A percentile compares a stretch with the other conserved stretches of the same genome.
Evolutionary conservation across 331 rosid species (phyloP).

Genomic region (Quercus phellos): DNA sequence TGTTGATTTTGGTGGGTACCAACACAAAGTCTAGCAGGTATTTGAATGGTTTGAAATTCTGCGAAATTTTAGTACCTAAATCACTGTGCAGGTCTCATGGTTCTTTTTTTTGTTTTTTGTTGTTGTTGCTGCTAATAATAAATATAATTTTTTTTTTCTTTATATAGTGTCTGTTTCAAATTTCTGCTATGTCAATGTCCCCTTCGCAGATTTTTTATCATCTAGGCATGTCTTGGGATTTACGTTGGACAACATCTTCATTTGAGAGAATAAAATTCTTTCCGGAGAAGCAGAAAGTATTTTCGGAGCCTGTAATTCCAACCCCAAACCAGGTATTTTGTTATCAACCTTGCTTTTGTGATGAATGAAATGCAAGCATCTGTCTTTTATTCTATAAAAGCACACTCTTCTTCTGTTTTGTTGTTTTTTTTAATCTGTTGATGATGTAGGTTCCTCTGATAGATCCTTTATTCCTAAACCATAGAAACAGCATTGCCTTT

Average conservation of each 20-base stretch:
- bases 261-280: conserved; percentile 23
- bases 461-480: not conserved
- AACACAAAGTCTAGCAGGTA: not conserved
- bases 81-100: not conserved
- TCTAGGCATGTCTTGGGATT: conserved; percentile 84
- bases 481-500: not conserved
- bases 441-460: not conserved
- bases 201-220: conserved; percentile 68
- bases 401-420: not conserved
- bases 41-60: not conserved
- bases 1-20: not conserved
- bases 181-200: conserved; percentile 12
- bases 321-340: conserved; percentile 62
- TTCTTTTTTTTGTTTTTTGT: not conserved
- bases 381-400: not conserved
- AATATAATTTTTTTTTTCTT: not conserved
- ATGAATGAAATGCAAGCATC: not conserved
- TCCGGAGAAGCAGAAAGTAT: conserved; percentile 36
- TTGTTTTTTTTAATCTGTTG: not conserved
- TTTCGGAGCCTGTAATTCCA: conserved; percentile 60
- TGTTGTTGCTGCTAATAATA: not conserved
- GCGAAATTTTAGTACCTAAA: not conserved
- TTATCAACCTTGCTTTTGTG: conserved; percentile 2
- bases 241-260: conserved; percentile 62
- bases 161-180: not conserved